Evolutionary conservation across 163 green algal genomes (phyloP).

Genomic region (Volvox carteri): DNA sequence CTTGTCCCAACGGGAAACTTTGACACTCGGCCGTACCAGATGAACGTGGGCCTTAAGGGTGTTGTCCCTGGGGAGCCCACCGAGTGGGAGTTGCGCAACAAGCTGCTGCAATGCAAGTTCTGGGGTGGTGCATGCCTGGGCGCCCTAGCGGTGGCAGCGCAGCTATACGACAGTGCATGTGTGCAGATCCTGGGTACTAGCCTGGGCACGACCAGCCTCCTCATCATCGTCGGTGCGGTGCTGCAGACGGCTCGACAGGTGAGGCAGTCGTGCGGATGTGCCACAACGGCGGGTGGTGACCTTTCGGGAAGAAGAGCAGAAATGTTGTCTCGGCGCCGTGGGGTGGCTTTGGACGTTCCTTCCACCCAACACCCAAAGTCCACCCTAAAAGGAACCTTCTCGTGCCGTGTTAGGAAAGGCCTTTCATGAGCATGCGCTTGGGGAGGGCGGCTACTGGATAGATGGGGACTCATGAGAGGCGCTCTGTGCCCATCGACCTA

Average conservation of each 20-base stretch:
- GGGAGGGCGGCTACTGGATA: no score
- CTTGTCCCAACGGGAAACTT: background rate
- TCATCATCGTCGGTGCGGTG: conserved; percentile 78
- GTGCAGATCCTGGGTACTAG: conserved; percentile 58
- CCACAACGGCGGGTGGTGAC: background rate
- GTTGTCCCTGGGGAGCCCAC: conserved; percentile 71
- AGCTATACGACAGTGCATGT: conserved; percentile 51
- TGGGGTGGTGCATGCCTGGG: conserved; percentile 72
- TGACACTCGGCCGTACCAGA: conserved; percentile 54
- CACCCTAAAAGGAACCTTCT: no score
- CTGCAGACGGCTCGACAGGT: conserved; percentile 75
- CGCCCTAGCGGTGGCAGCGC: conserved; percentile 65
- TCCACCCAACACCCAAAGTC: no score
- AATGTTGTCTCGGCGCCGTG: background rate
- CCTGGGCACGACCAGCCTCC: conserved; percentile 71
- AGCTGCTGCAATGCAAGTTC: conserved; percentile 76
- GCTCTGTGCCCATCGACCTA: no score
- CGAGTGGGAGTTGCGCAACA: conserved; percentile 59
- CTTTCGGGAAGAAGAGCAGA: background rate
- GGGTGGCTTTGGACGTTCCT: no score
- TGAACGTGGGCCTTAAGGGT: conserved; percentile 76
- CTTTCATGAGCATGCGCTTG: no score
- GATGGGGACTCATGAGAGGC: no score
- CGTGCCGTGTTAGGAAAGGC: no score
- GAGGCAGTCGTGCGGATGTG: background rate